Evolutionary conservation across 164 flowering plant species (phyloP), one percentile per base, ranked within the genome.

Genomic region (Tinospora cordifolia): DNA sequence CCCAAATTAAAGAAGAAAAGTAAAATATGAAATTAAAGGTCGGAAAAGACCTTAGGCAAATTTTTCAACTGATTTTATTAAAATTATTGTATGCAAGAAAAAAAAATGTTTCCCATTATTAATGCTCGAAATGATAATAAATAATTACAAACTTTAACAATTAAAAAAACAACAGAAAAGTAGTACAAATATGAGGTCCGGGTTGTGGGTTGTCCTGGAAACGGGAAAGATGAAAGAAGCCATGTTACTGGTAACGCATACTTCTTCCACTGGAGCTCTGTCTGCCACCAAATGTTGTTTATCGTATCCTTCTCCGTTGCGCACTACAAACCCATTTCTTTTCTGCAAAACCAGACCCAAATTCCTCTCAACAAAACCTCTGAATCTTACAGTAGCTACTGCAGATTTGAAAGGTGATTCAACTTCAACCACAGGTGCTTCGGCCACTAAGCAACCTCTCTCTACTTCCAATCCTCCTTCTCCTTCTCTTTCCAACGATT

Each of bases 191-290:
- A n/a, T n/a, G n/a, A n/a, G n/a, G n/a, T n/a, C n/a, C n/a, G n/a
- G n/a, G n/a, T n/a, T n/a, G n/a, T 44, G 10, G 47, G 47, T 44
- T 13, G 13, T 14, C 12, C 14, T 44, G 10, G 14, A 14, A 7
- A 9, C 13, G 10, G 12, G 47, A 9, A 44, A 2, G 3, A 9
- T 0, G 12, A 40, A 41, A 4, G 24, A 66, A 41, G 64, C 68
- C n/a, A 83, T 82, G 88, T 51, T 82, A 8, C 65, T 79, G 65
- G 75, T 85, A 51, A 71, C 78, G 75, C 83, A 64, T 74, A 78
- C 79, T 69, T 73, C 83, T 69, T 73, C 83, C 1, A 41, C 63
- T 39, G 84, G 86, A 74, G 81, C 81, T 69, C 74, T 84, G 8
- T 74, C 84, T 0, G 65, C 75, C 71, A 70, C 70, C n/a, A 66